These are phyloP conservation scores for Penicillium angulare DNA, from an alignment of 495 filamentous ascomycete species.

Conservation along the genomic window DNA sequence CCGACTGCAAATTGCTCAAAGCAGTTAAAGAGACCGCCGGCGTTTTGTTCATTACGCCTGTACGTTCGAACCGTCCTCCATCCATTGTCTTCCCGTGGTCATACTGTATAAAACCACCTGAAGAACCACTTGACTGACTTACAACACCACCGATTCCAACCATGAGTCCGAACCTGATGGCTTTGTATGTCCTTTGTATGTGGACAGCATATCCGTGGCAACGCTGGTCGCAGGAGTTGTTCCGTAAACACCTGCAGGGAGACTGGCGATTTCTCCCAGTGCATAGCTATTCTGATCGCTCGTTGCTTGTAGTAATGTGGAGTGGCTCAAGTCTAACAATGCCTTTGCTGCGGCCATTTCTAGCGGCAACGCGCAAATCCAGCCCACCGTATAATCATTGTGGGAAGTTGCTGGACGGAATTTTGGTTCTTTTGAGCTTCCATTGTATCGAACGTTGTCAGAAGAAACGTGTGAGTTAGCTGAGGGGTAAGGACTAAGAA, in stretches of 20 bases:
- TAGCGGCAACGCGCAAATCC: not conserved
- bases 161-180: not conserved
- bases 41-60: not conserved
- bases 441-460: too few relatives aligned
- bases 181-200: not conserved
- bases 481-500: too few relatives aligned
- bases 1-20: not conserved
- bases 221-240: not conserved
- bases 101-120: not conserved
- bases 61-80: not conserved
- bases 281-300: not conserved
- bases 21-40: not conserved
- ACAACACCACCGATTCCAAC: not conserved
- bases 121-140: not conserved
- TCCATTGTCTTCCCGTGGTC: not conserved
- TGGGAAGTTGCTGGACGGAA: too few relatives aligned
- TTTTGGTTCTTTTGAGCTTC: too few relatives aligned
- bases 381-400: not conserved
- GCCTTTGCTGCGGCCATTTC: not conserved
- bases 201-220: not conserved
- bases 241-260: not conserved
- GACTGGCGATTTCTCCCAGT: not conserved
- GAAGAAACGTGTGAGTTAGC: too few relatives aligned
- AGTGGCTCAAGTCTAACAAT: not conserved
- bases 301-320: not conserved